Conservation (phyloP, 2,329 filamentous ascomycete genomes). For the Colletotrichum agaves region DNA sequence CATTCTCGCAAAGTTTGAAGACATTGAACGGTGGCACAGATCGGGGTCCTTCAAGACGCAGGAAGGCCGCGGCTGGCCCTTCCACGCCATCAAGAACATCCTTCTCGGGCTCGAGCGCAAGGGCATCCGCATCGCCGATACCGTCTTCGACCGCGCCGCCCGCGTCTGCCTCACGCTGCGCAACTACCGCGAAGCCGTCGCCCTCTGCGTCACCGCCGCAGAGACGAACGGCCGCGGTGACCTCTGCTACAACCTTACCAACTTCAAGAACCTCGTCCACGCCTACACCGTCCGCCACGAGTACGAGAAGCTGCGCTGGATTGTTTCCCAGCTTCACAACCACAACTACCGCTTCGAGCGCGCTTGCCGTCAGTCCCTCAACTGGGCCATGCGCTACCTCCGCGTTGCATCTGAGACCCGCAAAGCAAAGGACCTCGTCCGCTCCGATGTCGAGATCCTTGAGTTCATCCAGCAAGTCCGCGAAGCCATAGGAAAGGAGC, state of each 20-base stretch:
- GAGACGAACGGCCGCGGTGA: conserved; percentile 50
- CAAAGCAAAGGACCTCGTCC: conserved; percentile 30
- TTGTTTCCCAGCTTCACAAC: conserved; percentile 41
- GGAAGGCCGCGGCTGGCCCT: conserved; percentile 10
- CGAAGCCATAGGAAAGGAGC: conserved; percentile 11
- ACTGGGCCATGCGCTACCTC: conserved; percentile 32
- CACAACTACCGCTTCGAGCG: conserved; percentile 29
- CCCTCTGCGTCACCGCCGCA: conserved; percentile 50
- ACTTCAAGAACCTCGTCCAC: conserved; percentile 51
- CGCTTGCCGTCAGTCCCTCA: conserved; percentile 23
- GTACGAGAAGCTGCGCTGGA: conserved; percentile 45
- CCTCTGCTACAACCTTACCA: conserved; percentile 50
- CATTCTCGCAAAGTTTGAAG: conserved; percentile 50
- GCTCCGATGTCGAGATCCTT: conserved; percentile 31
- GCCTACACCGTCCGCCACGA: conserved; percentile 45
- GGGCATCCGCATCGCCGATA: conserved; percentile 48
- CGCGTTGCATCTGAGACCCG: conserved; percentile 9
- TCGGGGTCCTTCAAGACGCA: background rate
- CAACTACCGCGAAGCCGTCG: conserved; percentile 44
- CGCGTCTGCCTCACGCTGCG: conserved; percentile 45
- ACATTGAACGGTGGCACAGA: conserved; percentile 42
- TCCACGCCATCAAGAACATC: conserved; percentile 27
- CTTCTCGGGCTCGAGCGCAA: conserved; percentile 43
- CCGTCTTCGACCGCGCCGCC: conserved; percentile 50
- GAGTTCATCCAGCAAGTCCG: conserved; percentile 17